These are phyloP conservation scores for Aquanectria penicillioides DNA, from an alignment of 2,329 filamentous ascomycete species.

Conservation along the genomic window DNA sequence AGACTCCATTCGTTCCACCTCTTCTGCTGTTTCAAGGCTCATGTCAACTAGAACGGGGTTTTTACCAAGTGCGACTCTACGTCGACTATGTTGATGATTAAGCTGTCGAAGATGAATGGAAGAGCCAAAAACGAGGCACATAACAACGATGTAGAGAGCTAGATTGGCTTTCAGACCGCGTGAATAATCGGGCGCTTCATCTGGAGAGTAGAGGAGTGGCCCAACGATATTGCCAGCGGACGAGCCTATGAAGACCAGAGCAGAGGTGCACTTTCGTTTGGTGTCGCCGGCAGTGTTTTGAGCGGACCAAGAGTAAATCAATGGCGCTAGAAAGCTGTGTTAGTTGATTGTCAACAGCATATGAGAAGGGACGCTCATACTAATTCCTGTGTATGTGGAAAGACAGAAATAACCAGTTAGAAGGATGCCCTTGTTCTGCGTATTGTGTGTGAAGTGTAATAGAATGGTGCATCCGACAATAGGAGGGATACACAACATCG, in stretches of 20 bases:
- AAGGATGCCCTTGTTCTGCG: slow-evolving; percentile 57
- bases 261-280: slow-evolving; percentile 74
- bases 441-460: slow-evolving; percentile 58
- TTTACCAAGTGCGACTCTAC: slow-evolving; percentile 68
- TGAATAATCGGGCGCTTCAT: slow-evolving; percentile 51
- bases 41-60: slow-evolving; percentile 65
- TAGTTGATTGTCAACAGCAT: slow-evolving; percentile 34
- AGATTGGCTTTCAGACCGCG: slow-evolving; percentile 69
- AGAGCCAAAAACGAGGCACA: slow-evolving; percentile 57
- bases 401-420: slow-evolving; percentile 68
- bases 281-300: slow-evolving; percentile 76
- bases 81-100: slow-evolving; percentile 64
- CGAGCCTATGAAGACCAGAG: slow-evolving; percentile 71
- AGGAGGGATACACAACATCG: slow-evolving; percentile 64
- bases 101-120: slow-evolving; percentile 61
- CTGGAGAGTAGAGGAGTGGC: slow-evolving; percentile 70
- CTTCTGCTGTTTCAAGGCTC: slow-evolving; percentile 63
- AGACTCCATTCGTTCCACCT: slow-evolving; percentile 50
- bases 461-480: slow-evolving; percentile 67
- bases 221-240: slow-evolving; percentile 74
- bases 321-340: slow-evolving; percentile 51
- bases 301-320: slow-evolving; percentile 70
- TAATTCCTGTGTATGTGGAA: slow-evolving; percentile 63
- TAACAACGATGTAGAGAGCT: slow-evolving; percentile 68
- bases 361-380: slow-evolving; percentile 44